Evolutionary conservation across 2,329 filamentous ascomycete species (phyloP).

Genomic region (Sporothrix mexicana): DNA sequence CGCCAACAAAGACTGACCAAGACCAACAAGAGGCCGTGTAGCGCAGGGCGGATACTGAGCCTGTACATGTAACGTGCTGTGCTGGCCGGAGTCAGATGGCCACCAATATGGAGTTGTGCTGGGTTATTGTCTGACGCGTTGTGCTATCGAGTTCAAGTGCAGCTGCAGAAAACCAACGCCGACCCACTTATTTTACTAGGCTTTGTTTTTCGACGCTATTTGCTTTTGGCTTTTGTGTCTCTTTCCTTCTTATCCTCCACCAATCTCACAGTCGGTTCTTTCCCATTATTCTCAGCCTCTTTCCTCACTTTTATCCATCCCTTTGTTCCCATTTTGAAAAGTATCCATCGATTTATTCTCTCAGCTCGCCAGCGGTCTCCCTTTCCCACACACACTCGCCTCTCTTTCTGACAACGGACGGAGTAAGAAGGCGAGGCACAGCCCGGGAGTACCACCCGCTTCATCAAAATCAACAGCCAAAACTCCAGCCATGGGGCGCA

Average conservation of each 20-base stretch:
- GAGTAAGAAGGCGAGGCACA: not conserved
- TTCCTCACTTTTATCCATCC: conserved; percentile 5
- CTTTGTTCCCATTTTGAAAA: not conserved
- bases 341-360: not conserved
- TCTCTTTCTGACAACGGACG: not conserved
- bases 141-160: not conserved
- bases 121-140: conserved; percentile 11
- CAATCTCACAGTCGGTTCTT: not conserved
- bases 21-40: not conserved
- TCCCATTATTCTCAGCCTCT: not conserved
- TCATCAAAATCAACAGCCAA: not conserved
- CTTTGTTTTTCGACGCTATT: conserved; percentile 17
- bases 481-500: conserved; percentile 4
- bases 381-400: not conserved
- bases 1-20: too few relatives aligned
- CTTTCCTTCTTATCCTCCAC: not conserved
- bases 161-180: conserved; percentile 12
- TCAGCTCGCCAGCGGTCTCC: not conserved
- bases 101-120: not conserved
- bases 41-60: conserved; percentile 16
- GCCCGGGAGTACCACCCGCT: not conserved
- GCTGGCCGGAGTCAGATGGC: not conserved
- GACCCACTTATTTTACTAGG: not conserved
- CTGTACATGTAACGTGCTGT: not conserved
- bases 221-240: not conserved